Evolutionary conservation across 768 basidiomycete species (phyloP), one percentile per base, ranked within the genome.

Genomic region (Mycena rosella): DNA sequence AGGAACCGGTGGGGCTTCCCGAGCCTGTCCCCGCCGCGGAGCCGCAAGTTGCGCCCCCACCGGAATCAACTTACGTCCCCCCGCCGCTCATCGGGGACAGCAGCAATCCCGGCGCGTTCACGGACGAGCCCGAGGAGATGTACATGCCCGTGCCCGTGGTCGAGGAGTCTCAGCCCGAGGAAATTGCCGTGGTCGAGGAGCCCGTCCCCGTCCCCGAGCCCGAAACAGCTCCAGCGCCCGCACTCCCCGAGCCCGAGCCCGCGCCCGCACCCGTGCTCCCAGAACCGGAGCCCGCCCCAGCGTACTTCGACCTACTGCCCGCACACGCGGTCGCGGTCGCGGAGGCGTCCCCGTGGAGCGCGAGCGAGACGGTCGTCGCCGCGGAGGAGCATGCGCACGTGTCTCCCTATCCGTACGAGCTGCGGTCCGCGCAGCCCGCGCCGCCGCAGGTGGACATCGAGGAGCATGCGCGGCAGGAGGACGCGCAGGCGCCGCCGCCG

Each of bases 101-200:
- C 10, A 73, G 77, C n/a, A 84, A 84, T 45, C 86, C 84, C 10
- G 85, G 85, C 7, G 86, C 85, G 10, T 84, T 88, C 75, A 88
- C 85, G 0, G 85, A 84, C 26, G 85, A 86, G 55, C 80, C 83
- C 4, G 87, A 88, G 45, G 81, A 81, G 9, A 75, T 86, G 52
- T 79, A 80, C 10, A 42, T 15, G 14, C 14, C 42, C 13, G 42
- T 44, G n/a, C 42, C 42, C 7, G 42, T 5, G 20, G 22, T 15
- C 24, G 45, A n/a, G n/a, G n/a, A n/a, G n/a, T n/a, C n/a, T n/a
- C n/a, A n/a, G n/a, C n/a, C 44, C n/a, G 44, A 45, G 44, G 44
- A 45, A 40, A 15, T 36, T 7, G 7, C 38, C 38, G 38, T 3
- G 5, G 42, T 8, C n/a, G 26, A 44, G 17, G 32, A 40, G 63